Evolutionary conservation across 371 early-diverging fungal species (phyloP).

Genomic region (Actinomortierella ambigua): DNA sequence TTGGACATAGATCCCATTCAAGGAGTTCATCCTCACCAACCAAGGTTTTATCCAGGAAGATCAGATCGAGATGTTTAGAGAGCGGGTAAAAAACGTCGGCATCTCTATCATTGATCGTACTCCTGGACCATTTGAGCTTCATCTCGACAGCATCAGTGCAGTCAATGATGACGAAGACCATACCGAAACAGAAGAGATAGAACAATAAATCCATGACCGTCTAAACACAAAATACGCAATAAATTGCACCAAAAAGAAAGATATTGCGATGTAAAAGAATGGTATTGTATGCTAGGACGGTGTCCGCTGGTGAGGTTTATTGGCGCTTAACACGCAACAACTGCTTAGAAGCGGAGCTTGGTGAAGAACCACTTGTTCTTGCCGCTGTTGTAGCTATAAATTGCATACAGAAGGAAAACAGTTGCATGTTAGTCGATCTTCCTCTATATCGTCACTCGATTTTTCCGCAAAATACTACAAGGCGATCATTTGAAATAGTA

Average conservation of each 20-base stretch:
- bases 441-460: no score
- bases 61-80: constrained; percentile 84
- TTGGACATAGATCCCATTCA: constrained; percentile 79
- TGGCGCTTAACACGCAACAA: no score
- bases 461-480: no score
- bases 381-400: constrained; percentile 85
- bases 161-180: constrained; percentile 75
- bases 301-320: no score
- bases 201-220: no score
- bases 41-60: constrained; percentile 85
- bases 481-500: no score
- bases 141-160: constrained; percentile 89
- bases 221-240: no score
- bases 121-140: constrained; percentile 87
- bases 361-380: constrained; percentile 99
- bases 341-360: constrained; percentile 97
- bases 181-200: no score
- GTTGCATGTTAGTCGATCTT: constrained; percentile 2
- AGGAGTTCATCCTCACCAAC: constrained; percentile 89
- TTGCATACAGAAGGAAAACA: neutral
- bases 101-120: constrained; percentile 83
- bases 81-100: constrained; percentile 87
- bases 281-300: no score
- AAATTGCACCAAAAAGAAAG: no score
- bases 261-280: no score